phyloP scores from a whole-genome alignment of 345 rosid species.

The Syzygium aromaticum region DNA sequence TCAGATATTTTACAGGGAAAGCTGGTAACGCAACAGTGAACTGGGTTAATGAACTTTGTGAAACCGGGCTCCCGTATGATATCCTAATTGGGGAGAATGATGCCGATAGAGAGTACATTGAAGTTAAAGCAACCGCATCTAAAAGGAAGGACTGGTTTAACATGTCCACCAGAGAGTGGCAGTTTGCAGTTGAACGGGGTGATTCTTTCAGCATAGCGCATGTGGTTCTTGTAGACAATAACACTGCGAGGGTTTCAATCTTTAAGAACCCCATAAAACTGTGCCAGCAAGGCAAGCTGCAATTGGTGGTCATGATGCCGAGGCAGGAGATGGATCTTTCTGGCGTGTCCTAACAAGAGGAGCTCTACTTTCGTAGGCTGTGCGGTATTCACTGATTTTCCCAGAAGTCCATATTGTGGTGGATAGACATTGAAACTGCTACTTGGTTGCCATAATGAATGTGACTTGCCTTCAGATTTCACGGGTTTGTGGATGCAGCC shows the following conservation, averaged over 20 bases:
- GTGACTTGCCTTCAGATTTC: background rate
- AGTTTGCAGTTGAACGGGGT: conserved; percentile 65
- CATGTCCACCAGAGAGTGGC: conserved; percentile 81
- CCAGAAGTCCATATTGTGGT: background rate
- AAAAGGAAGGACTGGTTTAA: conserved; percentile 72
- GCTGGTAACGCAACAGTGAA: conserved; percentile 32
- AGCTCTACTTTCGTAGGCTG: background rate
- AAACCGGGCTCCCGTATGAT: conserved; percentile 87
- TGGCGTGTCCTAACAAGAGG: background rate
- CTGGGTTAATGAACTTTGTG: conserved; percentile 73
- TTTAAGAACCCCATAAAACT: conserved; percentile 55
- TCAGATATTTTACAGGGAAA: conserved; percentile 35
- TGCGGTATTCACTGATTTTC: background rate
- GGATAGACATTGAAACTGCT: background rate
- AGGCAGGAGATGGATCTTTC: conserved; percentile 5
- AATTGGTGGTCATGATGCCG: conserved; percentile 69
- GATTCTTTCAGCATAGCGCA: conserved; percentile 63
- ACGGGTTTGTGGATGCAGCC: background rate
- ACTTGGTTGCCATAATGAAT: background rate
- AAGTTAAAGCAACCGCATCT: conserved; percentile 82
- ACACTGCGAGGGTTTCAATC: conserved; percentile 42
- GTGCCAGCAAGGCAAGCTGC: conserved; percentile 68
- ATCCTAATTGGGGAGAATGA: conserved; percentile 31
- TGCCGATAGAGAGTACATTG: conserved; percentile 42
- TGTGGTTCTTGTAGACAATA: conserved; percentile 43